Evolutionary conservation across 2,329 filamentous ascomycete species (phyloP), one percentile per base, ranked within the genome.

Genomic region (Botrytis pseudocinerea): DNA sequence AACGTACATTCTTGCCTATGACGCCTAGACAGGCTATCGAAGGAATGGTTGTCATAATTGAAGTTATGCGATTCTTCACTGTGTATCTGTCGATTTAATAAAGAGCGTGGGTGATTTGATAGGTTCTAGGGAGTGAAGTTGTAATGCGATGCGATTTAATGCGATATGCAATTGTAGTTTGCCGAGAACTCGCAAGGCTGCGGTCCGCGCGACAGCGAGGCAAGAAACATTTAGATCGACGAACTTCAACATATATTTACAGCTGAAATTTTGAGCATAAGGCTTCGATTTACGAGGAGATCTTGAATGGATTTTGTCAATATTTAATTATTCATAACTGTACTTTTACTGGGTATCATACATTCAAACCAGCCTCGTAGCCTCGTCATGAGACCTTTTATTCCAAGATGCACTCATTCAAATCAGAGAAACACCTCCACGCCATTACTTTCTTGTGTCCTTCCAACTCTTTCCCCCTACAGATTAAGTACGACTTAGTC

Each of bases 11-110:
- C 84, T 96, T 94, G 78, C 96, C 95, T 79, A 99, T 97, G 70
- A 98, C 87, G 82, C 94, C 95, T 79, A 99, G 91, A 81, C 95
- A 97, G 82, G 94, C 95, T 83, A 98, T 96, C 51, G 92, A 93
- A 44, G 95, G 92, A 79, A 90, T 88, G 73, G 88, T 84, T 77
- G 87, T 85, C 78, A 89, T 87, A 38, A 62, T 78, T 71, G 38
- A n/a, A 9, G 22, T 8, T 42, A 65, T 68, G n/a, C 5, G 25
- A 25, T 8, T 59, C 18, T 42, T 25, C 12, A 7, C 42, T 10
- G 8, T 40, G 6, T n/a, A 28, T 40, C 42, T 32, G 22, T 20
- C 32, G 18, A 51, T 68, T 57, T 25, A 22, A 42, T 18, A 10
- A 40, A 28, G 14, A 18, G n/a, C 7, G 9, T 28, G 35, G 35